These are phyloP conservation scores for Diaporthe eres DNA, from an alignment of 2,329 filamentous ascomycete species.

Conservation along the genomic window DNA sequence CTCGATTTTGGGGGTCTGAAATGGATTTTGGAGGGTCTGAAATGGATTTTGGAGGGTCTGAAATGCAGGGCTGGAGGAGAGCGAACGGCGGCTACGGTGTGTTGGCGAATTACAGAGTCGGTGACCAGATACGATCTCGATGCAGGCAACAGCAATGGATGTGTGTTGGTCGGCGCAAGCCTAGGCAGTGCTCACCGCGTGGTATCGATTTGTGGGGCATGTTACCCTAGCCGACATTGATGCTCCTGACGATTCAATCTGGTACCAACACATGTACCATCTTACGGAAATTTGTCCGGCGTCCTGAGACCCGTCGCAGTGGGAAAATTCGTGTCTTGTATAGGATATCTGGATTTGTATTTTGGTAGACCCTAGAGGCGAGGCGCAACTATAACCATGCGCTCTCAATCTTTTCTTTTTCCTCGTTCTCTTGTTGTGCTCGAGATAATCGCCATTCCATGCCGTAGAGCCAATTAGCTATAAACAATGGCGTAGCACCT, in stretches of 20 bases:
- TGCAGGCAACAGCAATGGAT: not conserved
- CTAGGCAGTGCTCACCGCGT: not conserved
- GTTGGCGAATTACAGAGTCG: not conserved
- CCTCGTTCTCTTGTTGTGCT: not conserved
- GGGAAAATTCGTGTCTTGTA: no score
- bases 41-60: no score
- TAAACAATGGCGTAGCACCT: not conserved
- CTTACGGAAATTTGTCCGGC: no score
- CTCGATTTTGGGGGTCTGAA: not conserved
- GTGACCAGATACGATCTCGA: not conserved
- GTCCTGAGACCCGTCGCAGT: no score
- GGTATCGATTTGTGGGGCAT: not conserved
- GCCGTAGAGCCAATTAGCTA: conserved; percentile 20
- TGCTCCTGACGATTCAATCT: not conserved
- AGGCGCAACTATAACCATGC: not conserved
- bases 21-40: no score
- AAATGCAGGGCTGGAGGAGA: rapidly evolving
- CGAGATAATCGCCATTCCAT: conserved; percentile 10
- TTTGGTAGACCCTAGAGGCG: no score
- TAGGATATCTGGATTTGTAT: no score
- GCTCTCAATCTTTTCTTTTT: not conserved
- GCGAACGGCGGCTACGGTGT: no score
- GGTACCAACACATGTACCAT: no score
- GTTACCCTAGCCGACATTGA: not conserved
- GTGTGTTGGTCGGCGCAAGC: conserved; percentile 1